Percentiles rank a stretch among this genome's conserved stretches.
These are phyloP conservation scores for Fusarium newnesense DNA, from an alignment of 2,329 filamentous ascomycete species.

Conservation along the genomic window DNA sequence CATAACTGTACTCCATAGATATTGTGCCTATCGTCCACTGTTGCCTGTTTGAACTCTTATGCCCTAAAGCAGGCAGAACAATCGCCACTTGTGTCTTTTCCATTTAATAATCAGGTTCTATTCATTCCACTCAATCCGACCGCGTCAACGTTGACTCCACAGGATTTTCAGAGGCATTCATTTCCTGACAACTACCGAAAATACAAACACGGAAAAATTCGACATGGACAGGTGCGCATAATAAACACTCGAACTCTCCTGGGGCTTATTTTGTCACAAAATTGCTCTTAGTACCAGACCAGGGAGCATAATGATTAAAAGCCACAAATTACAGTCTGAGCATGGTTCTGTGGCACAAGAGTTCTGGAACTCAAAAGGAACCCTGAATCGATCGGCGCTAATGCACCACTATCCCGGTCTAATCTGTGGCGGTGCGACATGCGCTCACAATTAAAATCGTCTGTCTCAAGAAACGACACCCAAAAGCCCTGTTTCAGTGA, in stretches of 20 bases:
- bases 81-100: background rate
- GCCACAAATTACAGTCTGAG: background rate
- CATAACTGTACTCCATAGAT: background rate
- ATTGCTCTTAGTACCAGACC: background rate
- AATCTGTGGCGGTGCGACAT: constrained; percentile 51
- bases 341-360: constrained; percentile 16
- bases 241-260: background rate
- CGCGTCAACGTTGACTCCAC: background rate
- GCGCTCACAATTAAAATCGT: constrained; percentile 9
- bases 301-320: background rate
- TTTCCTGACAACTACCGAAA: background rate
- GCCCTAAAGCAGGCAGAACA: background rate
- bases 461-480: constrained; percentile 5
- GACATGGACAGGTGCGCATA: background rate
- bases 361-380: constrained; percentile 42
- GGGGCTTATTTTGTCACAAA: background rate
- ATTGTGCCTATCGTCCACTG: background rate
- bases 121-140: background rate
- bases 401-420: constrained; percentile 43
- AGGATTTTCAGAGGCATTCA: background rate
- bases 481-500: background rate
- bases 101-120: background rate
- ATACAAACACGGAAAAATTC: background rate
- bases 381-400: constrained; percentile 48
- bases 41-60: background rate